Base-by-base conservation (phyloP, 352 stramenopile species). In the Pythium dissotocum region DNA sequence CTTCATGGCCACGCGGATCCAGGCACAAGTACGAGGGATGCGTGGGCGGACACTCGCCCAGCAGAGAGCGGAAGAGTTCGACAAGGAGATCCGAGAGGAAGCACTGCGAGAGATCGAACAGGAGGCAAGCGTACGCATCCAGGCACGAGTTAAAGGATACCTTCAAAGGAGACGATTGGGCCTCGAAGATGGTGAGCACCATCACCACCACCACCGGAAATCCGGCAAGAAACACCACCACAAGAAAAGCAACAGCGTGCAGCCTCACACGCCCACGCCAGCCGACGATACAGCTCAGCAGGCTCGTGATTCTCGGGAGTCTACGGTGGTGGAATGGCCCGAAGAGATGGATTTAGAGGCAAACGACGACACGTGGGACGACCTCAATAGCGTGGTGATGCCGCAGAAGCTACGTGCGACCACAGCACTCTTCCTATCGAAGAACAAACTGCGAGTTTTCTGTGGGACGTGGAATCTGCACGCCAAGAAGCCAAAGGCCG, bases 401-500 rank as follows among this genome's bases (percentile, higher is more conserved):
- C 33, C 38, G 2, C 24, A 71, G 16, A 76, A 73, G 5, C 72
- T 80, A 14, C 64, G 54, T 1, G 76, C 82, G 26, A 84, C 77
- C 1, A 60, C 77, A 0, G 21, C 65, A 14, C 59, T 73, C 12
- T 87, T 93, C 44, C 61, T 90, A 10, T 75, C 61, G 1, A 64
- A 67, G 14, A 71, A 70, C n/a, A 68, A 75, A 44, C 62, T 96
- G 4, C 83, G 82, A 33, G 82, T 95, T 14, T 93, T 93, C 64
- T 91, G 83, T 64, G 82, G 83, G 1, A 96, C 87, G 16, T 96
- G 88, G 88, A 96, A 96, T 65, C 81, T 96, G 53, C 84, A 91
- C 62, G 88, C 83, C 1, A 93, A 91, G 64, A 88, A 83, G 40
- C 84, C 85, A 0, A 70, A 55, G 2, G 79, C 88, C 44, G 75